Conservation (phyloP, 768 basidiomycete genomes). For the Mycena capillaripes region DNA sequence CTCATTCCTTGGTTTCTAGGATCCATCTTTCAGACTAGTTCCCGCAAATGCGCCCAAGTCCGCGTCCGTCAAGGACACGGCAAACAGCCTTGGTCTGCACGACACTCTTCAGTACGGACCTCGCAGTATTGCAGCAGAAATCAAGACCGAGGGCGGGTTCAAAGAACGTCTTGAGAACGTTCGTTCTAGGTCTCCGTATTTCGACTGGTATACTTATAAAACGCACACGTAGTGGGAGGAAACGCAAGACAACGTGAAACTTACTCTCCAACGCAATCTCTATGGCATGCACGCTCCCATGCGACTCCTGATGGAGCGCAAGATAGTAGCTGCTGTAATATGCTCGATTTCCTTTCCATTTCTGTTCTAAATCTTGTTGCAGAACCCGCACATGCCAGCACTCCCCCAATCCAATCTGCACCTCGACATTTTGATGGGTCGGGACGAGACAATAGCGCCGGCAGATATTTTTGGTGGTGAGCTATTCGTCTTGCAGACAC, state of each 20-base stretch:
- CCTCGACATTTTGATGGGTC: conserved; percentile 94
- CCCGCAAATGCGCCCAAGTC: conserved; percentile 68
- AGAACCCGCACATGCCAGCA: conserved; percentile 79
- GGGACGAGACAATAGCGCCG: conserved; percentile 86
- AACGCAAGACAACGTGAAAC: conserved; percentile 89
- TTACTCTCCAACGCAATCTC: conserved; percentile 86
- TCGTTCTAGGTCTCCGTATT: conserved; percentile 39
- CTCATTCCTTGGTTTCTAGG: conserved; percentile 42
- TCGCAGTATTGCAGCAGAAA: conserved; percentile 83
- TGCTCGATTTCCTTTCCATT: not conserved
- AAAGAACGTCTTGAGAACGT: conserved; percentile 86
- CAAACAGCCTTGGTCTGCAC: conserved; percentile 86
- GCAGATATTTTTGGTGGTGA: conserved; percentile 85
- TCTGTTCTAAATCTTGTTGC: conserved; percentile 9
- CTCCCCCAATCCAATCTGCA: conserved; percentile 83
- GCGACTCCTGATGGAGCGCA: conserved; percentile 94
- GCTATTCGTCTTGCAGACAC: conserved; percentile 39
- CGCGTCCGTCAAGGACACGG: conserved; percentile 76
- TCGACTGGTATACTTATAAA: conserved; percentile 9
- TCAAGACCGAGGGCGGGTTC: conserved; percentile 71
- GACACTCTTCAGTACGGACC: conserved; percentile 91
- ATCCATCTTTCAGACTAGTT: conserved; percentile 73
- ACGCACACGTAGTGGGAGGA: conserved; percentile 83
- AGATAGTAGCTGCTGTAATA: conserved; percentile 83
- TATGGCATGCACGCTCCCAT: conserved; percentile 93